These are phyloP conservation scores for Neurospora africana DNA, from an alignment of 495 filamentous ascomycete species.

Conservation along the genomic window DNA sequence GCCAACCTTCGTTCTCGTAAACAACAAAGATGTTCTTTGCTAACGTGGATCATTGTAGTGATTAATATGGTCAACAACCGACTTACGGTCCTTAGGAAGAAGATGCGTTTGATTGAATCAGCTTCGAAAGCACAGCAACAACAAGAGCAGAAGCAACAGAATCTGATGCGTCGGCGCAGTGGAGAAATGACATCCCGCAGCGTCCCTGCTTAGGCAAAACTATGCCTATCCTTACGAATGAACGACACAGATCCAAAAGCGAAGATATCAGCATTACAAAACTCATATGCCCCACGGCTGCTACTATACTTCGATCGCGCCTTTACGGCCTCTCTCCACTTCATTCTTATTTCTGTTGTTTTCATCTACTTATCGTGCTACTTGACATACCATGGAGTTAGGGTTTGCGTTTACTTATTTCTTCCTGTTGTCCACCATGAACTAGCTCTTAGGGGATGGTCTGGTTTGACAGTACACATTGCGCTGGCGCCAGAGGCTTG, in stretches of 20 bases:
- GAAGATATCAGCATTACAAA: neutral
- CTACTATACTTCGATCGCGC: neutral
- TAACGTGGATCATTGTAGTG: slow-evolving; percentile 22
- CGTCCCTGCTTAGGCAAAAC: slow-evolving; percentile 24
- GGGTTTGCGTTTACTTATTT: neutral
- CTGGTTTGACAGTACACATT: neutral
- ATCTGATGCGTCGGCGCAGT: slow-evolving; percentile 30
- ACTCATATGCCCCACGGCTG: slow-evolving; percentile 15
- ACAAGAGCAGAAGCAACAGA: slow-evolving; percentile 21
- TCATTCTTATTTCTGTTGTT: neutral
- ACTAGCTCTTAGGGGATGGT: neutral
- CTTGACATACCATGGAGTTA: slow-evolving; percentile 8
- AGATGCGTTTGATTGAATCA: slow-evolving; percentile 32
- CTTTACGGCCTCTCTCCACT: neutral
- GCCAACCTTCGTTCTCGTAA: neutral
- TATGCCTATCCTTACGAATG: slow-evolving; percentile 6
- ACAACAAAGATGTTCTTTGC: neutral
- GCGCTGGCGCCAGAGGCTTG: neutral
- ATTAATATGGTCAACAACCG: slow-evolving; percentile 35
- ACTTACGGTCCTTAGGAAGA: slow-evolving; percentile 31
- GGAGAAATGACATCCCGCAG: slow-evolving; percentile 35
- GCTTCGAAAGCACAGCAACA: slow-evolving; percentile 28
- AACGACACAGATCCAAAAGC: neutral
- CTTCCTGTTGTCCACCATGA: neutral
- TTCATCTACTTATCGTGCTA: neutral